Base-by-base conservation (phyloP, 176 grass and related monocot genomes). In the bread wheat (Triticum aestivum) region DNA sequence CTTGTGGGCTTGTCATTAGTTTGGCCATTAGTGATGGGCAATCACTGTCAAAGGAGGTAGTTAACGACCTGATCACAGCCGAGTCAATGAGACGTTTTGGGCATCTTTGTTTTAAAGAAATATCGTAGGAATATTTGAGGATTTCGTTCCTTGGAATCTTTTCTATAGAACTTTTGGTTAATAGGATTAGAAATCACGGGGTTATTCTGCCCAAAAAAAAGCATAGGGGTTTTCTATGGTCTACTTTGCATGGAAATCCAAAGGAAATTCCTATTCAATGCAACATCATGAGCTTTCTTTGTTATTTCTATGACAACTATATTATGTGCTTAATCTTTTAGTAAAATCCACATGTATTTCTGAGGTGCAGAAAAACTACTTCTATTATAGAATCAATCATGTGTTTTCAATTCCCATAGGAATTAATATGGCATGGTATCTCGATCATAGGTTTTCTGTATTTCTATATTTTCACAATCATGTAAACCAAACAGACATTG, bases 61-160 rank as follows among this genome's bases (percentile, higher is more conserved):
- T 78, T 78, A 82, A 86, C 29, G 14, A 82, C 38, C 73, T 83
- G 64, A 72, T 78, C 71, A 41, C 54, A 21, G 12, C 49, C 2
- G 52, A 24, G 20, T 17, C 35, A 42, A 32, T 39, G 5, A 11
- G 42, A 32, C 8, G 8, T 11, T 62, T n/a, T 65, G 54, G 54
- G 18, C 18, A 6, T 58, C 54, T 21, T 58, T 21, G 18, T 18
- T 58, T 58, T 7, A 21, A 58, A 58, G 18, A 58, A 58, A 8
- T 58, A 58, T 20, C 18, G 2, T 54, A 6, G 1, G 51, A 18
- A 54, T 18, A 6, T 54, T 18, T 5, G 51, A 54, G 5, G 51
- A 54, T 54, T 18, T 18, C 1, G 51, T 54, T 54, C 5, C 51
- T 18, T 18, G 2, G 5, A 18, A 0, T 17, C 0, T 52, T 52